A percentile compares a stretch with the other conserved stretches of the same genome.
Conservation (phyloP, 129 eudicot genomes). For the Flaveria sonorensis region DNA sequence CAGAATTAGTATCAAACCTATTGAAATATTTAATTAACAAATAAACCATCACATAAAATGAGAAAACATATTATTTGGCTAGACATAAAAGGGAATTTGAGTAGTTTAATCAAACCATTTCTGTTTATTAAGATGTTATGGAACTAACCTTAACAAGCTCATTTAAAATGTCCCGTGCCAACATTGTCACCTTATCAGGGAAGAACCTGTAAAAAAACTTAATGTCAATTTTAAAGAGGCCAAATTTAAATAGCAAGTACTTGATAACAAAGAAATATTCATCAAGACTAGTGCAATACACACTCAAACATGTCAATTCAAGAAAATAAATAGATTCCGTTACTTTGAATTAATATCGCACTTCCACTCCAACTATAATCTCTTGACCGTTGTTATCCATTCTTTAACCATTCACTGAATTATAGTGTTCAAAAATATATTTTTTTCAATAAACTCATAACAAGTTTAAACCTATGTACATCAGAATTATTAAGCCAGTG, state of each 20-base stretch:
- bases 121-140: slow-evolving; percentile 1
- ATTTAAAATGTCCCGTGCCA: slow-evolving; percentile 63
- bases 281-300: not conserved
- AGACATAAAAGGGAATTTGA: slow-evolving; percentile 2
- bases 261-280: not conserved
- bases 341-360: too few relatives aligned
- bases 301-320: not conserved
- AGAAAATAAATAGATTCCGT: too few relatives aligned
- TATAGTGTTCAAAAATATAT: too few relatives aligned
- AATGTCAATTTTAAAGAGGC: slow-evolving; percentile 1
- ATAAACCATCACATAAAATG: not conserved
- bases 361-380: too few relatives aligned
- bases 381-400: too few relatives aligned
- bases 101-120: not conserved
- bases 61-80: not conserved
- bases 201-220: slow-evolving; percentile 61
- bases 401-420: too few relatives aligned
- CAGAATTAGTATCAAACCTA: slow-evolving; percentile 15
- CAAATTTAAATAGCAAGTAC: not conserved
- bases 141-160: slow-evolving; percentile 68
- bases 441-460: too few relatives aligned
- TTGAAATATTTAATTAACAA: not conserved
- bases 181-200: slow-evolving; percentile 73
- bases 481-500: too few relatives aligned
- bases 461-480: too few relatives aligned